Conservation (phyloP, 768 basidiomycete genomes). For the Leccinum olivaceopallidum region DNA sequence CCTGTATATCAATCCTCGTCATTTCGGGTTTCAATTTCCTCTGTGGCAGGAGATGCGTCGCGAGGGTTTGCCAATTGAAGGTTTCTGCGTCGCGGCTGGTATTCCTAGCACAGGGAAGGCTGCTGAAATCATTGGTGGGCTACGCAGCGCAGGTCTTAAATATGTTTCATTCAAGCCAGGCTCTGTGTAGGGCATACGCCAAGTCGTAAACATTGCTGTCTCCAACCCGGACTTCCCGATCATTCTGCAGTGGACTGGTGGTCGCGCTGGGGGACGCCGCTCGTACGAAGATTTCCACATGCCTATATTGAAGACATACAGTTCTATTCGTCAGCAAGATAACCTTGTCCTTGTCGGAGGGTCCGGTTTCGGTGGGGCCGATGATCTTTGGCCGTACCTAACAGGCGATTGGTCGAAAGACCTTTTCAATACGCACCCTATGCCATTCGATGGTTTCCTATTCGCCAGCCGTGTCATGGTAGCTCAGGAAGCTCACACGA, state of each 20-base stretch:
- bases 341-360: constrained; percentile 93
- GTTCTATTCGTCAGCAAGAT: constrained; percentile 80
- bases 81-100: constrained; percentile 98
- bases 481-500: constrained; percentile 97
- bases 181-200: constrained; percentile 95
- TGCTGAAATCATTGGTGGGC: constrained; percentile 87
- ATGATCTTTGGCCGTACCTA: constrained; percentile 96
- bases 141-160: constrained; percentile 84
- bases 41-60: constrained; percentile 97
- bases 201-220: constrained; percentile 94
- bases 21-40: constrained; percentile 96
- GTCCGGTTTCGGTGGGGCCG: constrained; percentile 93
- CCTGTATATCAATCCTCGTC: constrained; percentile 97
- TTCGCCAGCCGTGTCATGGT: constrained; percentile 98
- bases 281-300: constrained; percentile 99
- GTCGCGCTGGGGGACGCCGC: constrained; percentile 97
- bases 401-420: constrained; percentile 93
- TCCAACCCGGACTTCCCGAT: constrained; percentile 95
- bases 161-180: constrained; percentile 99
- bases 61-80: constrained; percentile 94
- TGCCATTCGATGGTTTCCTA: constrained; percentile 98
- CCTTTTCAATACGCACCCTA: constrained; percentile 81
- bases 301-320: constrained; percentile 89
- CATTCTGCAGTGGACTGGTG: constrained; percentile 99
- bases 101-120: constrained; percentile 97